phyloP scores from a whole-genome alignment of 371 early-diverging fungal genomes.

The Haplosporangium sp. region DNA sequence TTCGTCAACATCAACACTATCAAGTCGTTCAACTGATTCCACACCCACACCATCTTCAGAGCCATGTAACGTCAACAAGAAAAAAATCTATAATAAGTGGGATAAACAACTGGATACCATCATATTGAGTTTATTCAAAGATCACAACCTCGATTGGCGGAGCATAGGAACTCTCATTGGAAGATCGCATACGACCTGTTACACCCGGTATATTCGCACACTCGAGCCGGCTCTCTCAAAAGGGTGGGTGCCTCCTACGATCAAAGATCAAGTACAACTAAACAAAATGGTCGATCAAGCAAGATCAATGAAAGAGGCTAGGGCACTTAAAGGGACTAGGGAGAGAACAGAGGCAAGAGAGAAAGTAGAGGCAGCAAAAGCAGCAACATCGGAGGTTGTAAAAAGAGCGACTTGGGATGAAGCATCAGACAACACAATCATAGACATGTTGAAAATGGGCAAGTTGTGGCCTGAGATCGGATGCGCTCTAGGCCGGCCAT shows the following conservation, averaged over 20 bases:
- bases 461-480: constrained; percentile 37
- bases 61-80: too few species aligned
- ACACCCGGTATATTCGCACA: constrained; percentile 15
- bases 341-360: too few species aligned
- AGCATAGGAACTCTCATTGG: constrained; percentile 25
- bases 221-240: constrained; percentile 14
- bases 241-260: constrained; percentile 18
- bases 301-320: too few species aligned
- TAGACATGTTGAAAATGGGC: constrained; percentile 15
- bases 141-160: constrained; percentile 32
- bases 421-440: constrained; percentile 12
- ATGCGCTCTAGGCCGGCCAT: constrained; percentile 20
- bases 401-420: too few species aligned
- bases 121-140: constrained; percentile 14
- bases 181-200: constrained; percentile 26
- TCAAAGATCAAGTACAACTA: constrained; percentile 18
- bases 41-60: too few species aligned
- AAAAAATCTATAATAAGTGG: too few species aligned
- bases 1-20: too few species aligned
- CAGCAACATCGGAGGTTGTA: too few species aligned
- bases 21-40: too few species aligned
- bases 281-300: neutral
- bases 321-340: too few species aligned
- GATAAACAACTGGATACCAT: constrained; percentile 20
- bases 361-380: too few species aligned